Conservation (phyloP, 169 alveolate species). For the Plasmodium inui region DNA sequence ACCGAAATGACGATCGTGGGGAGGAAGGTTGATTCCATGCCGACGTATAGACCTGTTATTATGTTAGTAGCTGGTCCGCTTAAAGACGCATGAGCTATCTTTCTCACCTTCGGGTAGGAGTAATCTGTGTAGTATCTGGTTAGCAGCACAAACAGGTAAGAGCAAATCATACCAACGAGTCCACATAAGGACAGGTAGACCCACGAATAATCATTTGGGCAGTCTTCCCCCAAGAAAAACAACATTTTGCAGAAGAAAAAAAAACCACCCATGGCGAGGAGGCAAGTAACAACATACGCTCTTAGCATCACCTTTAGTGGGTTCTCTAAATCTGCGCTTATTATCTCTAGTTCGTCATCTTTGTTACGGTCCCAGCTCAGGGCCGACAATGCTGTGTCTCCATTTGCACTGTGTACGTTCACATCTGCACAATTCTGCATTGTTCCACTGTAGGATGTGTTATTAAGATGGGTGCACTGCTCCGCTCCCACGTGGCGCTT, state of each 20-base stretch:
- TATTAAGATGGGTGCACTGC: conserved; percentile 35
- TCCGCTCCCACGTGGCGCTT: neutral
- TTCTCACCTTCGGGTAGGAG: conserved; percentile 85
- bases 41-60: conserved; percentile 88
- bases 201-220: conserved; percentile 77
- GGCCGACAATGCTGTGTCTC: neutral
- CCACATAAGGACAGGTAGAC: conserved; percentile 84
- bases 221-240: conserved; percentile 49
- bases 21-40: conserved; percentile 83
- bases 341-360: conserved; percentile 77
- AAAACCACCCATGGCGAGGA: conserved; percentile 84
- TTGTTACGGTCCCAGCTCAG: conserved; percentile 76
- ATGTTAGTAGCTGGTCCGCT: conserved; percentile 92
- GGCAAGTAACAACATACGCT: conserved; percentile 84
- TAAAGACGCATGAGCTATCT: conserved; percentile 88
- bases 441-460: neutral
- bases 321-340: conserved; percentile 31
- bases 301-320: conserved; percentile 57
- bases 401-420: neutral
- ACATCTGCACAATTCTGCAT: neutral
- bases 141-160: conserved; percentile 88
- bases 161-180: conserved; percentile 86
- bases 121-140: conserved; percentile 93
- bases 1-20: conserved; percentile 83
- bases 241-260: conserved; percentile 81